Evolutionary conservation across 192 early-diverging fungal species (phyloP).

Genomic region (Chytriomyces sp.): DNA sequence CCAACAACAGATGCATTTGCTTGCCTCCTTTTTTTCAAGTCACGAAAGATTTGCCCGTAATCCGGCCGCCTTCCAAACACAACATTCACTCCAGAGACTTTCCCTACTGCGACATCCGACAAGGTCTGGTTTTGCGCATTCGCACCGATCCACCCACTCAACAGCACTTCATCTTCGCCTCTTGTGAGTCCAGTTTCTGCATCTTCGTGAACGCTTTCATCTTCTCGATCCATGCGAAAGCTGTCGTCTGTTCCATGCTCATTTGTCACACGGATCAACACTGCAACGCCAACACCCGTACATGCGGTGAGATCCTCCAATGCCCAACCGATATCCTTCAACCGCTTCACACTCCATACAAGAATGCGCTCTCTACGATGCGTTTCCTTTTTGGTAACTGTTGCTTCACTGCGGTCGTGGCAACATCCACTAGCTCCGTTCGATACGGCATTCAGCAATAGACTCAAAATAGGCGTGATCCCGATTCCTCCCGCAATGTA

Average conservation of each 20-base stretch:
- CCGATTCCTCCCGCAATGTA: conserved; percentile 24
- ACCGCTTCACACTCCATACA: conserved; percentile 24
- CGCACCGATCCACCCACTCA: not conserved
- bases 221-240: no score
- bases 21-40: not conserved
- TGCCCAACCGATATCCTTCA: conserved; percentile 23
- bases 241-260: not conserved
- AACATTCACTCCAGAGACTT: conserved; percentile 5
- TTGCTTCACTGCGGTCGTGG: not conserved
- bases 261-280: not conserved
- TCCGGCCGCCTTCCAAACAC: conserved; percentile 21
- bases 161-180: not conserved
- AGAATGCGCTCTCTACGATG: not conserved
- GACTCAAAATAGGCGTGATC: conserved; percentile 15
- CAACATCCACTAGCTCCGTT: no score
- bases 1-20: not conserved
- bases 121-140: not conserved
- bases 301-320: conserved; percentile 5
- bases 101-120: not conserved
- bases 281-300: not conserved
- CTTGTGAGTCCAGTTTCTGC: not conserved
- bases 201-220: not conserved
- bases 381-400: not conserved
- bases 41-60: not conserved
- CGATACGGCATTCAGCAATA: not conserved